Base-by-base conservation (phyloP, 768 basidiomycete genomes). In the Pleurotus djamor region DNA sequence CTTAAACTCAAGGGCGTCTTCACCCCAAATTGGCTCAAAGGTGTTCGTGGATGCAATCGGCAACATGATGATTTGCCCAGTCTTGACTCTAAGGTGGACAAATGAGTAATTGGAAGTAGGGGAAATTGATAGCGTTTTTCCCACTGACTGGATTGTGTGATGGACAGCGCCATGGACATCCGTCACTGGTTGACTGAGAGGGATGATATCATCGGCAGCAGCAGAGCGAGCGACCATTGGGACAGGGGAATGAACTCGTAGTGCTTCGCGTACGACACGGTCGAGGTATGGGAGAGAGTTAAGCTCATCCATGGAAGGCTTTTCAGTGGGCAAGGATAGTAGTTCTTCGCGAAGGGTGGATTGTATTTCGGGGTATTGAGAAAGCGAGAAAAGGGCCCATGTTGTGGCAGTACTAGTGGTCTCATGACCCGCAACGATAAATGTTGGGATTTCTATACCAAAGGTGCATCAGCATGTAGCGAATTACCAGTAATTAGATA, bases 271-370 rank as follows among this genome's bases (percentile, higher is more conserved):
- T 1, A 87, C 75, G 8, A 88, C 79, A n/a, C 74, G 75, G 61
- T 91, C 91, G n/a, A 92, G 83, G 64, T 88, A 91, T 0, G 86
- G 80, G 3, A 94, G 74, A 3, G 79, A 74, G 59, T 83, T 80
- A 1, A 92, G 78, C 35, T 86, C 79, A 35, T 92, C 89, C 85
- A 91, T 89, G 4, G 79, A 78, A 3, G 89, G 88, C 0, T 70
- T 81, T 7, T 88, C 83, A 0, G 82, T 84, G 0, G 75, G 65
- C 8, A 87, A 72, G 0, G 71, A 65, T 6, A 82, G 69, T 1
- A 88, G 72, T 64, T 92, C 89, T 1, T 82, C 76, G 0, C 87
- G 78, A 0, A 92, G 77, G 61, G 81, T 82, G 7, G 63, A 71
- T 61, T 90, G 88, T 4, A 81, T 70, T 1, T 77, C 71, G 0